Percentiles rank a stretch among this genome's conserved stretches.
Conservation (phyloP, 768 basidiomycete species). For the Leccinellum luteum region DNA sequence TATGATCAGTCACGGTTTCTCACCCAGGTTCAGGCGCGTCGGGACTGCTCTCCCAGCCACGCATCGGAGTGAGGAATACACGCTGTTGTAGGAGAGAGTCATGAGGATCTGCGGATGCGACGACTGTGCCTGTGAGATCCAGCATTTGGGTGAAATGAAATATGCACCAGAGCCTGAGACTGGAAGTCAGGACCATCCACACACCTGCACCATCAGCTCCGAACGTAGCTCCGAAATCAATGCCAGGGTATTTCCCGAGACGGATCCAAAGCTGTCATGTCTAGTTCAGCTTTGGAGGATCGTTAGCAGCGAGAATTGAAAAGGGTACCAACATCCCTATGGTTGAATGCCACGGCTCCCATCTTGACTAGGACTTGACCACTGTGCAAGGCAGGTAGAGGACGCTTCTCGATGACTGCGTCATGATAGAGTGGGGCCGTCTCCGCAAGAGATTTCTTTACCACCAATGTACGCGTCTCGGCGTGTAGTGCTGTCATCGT, state of each 20-base stretch:
- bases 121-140: constrained; percentile 50
- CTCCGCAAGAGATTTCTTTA: constrained; percentile 41
- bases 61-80: constrained; percentile 73
- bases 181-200: constrained; percentile 4
- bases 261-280: constrained; percentile 67
- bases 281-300: neutral
- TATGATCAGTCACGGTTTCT: constrained; percentile 13
- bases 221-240: constrained; percentile 55
- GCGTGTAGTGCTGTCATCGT: too few relatives aligned
- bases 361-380: constrained; percentile 69
- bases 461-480: constrained; percentile 35
- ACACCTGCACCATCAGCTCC: constrained; percentile 76
- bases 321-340: constrained; percentile 53
- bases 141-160: neutral
- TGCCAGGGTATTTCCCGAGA: constrained; percentile 63
- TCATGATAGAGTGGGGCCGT: constrained; percentile 53
- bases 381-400: constrained; percentile 47
- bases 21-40: constrained; percentile 66
- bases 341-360: constrained; percentile 72
- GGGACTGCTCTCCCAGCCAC: constrained; percentile 70
- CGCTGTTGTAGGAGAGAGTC: constrained; percentile 61
- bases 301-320: neutral
- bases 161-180: neutral
- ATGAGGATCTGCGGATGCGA: constrained; percentile 50
- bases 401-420: constrained; percentile 47